Evolutionary conservation across 2,329 filamentous ascomycete genomes (phyloP), one percentile per base, ranked within the genome.

Genomic region (Teratosphaeria gauchensis): DNA sequence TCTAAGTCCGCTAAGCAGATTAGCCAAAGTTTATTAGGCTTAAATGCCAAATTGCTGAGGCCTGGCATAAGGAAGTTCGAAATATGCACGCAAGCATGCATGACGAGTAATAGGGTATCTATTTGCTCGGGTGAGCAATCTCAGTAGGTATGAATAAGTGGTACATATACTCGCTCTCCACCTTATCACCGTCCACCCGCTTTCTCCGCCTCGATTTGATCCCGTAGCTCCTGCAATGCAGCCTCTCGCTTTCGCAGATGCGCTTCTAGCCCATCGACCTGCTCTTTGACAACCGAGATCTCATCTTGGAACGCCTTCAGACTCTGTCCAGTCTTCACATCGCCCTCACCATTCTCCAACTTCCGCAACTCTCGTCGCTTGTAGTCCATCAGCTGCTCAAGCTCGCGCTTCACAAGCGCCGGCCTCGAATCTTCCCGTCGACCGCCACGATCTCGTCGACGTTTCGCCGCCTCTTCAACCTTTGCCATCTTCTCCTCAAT

Each of bases 301-400:
- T 99, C 94, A 42, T 95, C 92, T 59, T 84, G 79, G 51, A 96
- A 84, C 42, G 86, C 84, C 74, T 91, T 88, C 61, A 97, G 73
- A 61, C 82, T 83, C 62, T 86, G 84, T 0, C 90, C 91, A 7
- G 82, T 83, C 69, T 85, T 85, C 56, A 78, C 84, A 76, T 81
- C 86, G 63, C 83, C 85, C 57, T 83, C 81, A 32, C 88, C 89
- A 63, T 84, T 82, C 74, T 94, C 87, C 74, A 91, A 69, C 55
- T 88, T 91, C 65, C 84, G 80, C 72, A 92, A 78, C 77, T 86
- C 87, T 70, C 84, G 84, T 72, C 90, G 81, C 83, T 99, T 99
- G 74, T 95, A 97, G 70, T 99, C 94, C 51, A 99, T 79, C 74
- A 99, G 76, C 77, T 96, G 90, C 74, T 97, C 90, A 53, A 96